Base-by-base conservation (phyloP, 1,284 basidiomycete genomes). In the Peniophora sp. region DNA sequence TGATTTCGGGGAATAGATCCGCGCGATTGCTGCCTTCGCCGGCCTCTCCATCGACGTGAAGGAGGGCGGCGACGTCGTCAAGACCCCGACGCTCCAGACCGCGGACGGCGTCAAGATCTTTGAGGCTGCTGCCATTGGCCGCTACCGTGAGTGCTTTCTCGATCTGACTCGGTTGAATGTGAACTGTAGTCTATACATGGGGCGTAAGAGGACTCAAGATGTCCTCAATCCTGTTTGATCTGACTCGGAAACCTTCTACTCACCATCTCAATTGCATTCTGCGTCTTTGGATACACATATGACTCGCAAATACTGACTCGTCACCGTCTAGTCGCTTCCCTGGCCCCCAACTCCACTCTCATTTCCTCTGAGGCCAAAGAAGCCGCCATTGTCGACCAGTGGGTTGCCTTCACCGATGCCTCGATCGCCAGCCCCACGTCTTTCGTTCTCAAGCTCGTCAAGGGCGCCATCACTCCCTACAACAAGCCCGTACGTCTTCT, bases 31-130 rank as follows among this genome's bases (percentile, higher is more conserved):
- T 57, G 85, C 87, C 51, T 73, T 81, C 52, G 84, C 74, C 51
- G 88, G 83, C 50, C 65, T 92, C 59, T 74, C 84, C 55, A 65
- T 94, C 61, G 80, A 87, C 55, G 54, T 75, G 54, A 76, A 79
- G 42, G 65, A 69, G 34, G 60, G 55, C 55, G 88, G 87, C 65
- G 76, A 74, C 58, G 75, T 71, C 54, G 76, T 86, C 55, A 91
- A 90, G 75, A 81, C 95, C 60, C 95, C 96, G 41, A 85, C 85
- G 35, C 81, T 90, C 52, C 88, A 93, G 67, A 73, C 75, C 49
- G 69, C 75, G 42, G 84, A 96, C 66, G 93, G 92, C 54, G 82
- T 92, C 75, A 75, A 74, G 60, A 72, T 98, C 55, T 80, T 82
- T 61, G 95, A 97, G 76, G 75, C 78, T 51, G 68, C 73, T 54